Base-by-base conservation (phyloP, 2,329 filamentous ascomycete genomes). In the Amauroascus verrucosus region DNA sequence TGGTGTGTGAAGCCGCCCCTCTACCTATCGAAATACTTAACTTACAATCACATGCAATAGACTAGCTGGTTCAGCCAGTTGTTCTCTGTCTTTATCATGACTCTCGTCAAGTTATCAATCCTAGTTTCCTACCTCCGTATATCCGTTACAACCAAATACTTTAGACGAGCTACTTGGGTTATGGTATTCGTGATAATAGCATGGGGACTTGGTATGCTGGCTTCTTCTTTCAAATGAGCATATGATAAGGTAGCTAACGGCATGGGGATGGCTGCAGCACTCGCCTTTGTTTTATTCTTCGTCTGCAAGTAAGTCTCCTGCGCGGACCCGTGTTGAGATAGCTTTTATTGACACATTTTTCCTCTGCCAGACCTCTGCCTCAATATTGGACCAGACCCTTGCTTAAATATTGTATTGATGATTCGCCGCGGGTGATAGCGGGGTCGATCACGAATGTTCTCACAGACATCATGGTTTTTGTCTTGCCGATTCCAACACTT, bases 401-500 rank as follows among this genome's bases (percentile, higher is more conserved):
- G 2, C 24, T 52, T 28, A n/a, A 46, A 18, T 38, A 38, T 16
- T 59, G 58, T 35, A 52, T 53, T 35, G 46, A 55, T 11, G 54
- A 58, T 24, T 46, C 53, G 22, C 16, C 20, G 6, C 49, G 57
- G 8, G 30, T 56, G 14, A 33, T 60, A 9, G 28, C 41, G 5
- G 53, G 26, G 11, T 54, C 55, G 7, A 46, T 57, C 30, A 47
- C 53, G 16, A 57, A 58, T 46, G 46, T 58, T 28, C 38, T 58
- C 7, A 58, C 53, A 6, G 58, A 60, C 45, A n/a, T 58, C 8
- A 40, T 57, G n/a, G 45, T 60, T 13, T 45, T 57, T n/a, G 20
- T 52, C 26, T 49, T 58, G 18, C 58, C 58, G 28, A 57, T 58
- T n/a, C 58, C 55, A 20, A 57, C 58, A 11, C 48, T 60, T 7